These are phyloP conservation scores for Lentinula boryana DNA, from an alignment of 768 basidiomycete genomes.

Conservation along the genomic window DNA sequence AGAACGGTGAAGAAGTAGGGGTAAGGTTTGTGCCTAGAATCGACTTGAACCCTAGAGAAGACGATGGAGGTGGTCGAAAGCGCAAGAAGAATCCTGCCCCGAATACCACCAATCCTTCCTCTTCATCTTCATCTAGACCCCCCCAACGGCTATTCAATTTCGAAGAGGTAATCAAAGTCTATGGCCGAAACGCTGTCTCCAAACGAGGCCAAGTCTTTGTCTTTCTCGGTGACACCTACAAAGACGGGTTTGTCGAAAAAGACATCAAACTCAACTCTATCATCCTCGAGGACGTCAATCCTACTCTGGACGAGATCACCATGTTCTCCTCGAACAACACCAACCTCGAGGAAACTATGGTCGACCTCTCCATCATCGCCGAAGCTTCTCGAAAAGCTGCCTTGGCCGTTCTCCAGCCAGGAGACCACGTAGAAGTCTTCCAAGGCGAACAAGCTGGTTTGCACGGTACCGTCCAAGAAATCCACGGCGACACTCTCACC, in stretches of 20 bases:
- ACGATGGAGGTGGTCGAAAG: constrained; percentile 65
- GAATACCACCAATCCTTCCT: constrained; percentile 39
- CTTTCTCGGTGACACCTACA: constrained; percentile 91
- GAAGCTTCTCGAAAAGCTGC: constrained; percentile 89
- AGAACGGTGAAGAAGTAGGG: constrained; percentile 89
- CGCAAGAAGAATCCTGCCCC: constrained; percentile 59
- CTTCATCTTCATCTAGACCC: constrained; percentile 40
- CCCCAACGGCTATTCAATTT: constrained; percentile 91
- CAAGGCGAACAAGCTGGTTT: constrained; percentile 95
- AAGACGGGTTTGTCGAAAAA: constrained; percentile 94
- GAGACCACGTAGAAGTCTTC: constrained; percentile 95
- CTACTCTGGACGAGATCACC: constrained; percentile 94
- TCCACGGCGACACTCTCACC: constrained; percentile 80
- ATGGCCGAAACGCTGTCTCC: constrained; percentile 70
- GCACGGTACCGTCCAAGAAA: constrained; percentile 87
- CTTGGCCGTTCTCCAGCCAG: constrained; percentile 93
- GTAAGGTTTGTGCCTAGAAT: constrained; percentile 97
- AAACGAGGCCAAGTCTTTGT: constrained; percentile 73
- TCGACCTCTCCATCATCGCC: constrained; percentile 87
- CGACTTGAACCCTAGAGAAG: constrained; percentile 88
- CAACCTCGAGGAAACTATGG: constrained; percentile 48
- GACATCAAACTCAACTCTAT: constrained; percentile 82
- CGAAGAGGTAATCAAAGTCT: constrained; percentile 86
- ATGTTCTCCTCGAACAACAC: constrained; percentile 51
- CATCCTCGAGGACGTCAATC: constrained; percentile 84